Evolutionary conservation across 1,284 basidiomycete species (phyloP).

Genomic region (Prillingera fragicola): DNA sequence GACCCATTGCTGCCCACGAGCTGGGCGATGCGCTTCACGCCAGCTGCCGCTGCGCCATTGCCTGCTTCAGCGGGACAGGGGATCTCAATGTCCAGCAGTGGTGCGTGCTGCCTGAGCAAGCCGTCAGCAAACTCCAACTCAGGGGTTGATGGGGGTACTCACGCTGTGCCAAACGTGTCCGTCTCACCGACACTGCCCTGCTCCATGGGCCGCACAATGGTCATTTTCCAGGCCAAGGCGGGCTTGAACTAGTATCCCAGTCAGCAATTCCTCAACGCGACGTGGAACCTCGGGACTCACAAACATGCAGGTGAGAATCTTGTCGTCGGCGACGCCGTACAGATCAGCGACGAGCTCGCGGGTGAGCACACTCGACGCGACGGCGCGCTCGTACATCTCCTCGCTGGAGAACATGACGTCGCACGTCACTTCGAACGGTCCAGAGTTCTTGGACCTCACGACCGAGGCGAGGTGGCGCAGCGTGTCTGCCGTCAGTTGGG

Average conservation of each 20-base stretch:
- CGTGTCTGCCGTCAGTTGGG: too few species aligned
- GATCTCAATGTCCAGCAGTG: too few species aligned
- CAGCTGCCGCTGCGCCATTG: too few species aligned
- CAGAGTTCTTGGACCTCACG: conserved; percentile 5
- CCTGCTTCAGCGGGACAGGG: too few species aligned
- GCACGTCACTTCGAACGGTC: neutral
- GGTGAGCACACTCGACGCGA: conserved; percentile 1
- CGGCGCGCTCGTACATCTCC: conserved; percentile 5
- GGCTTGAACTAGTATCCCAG: neutral
- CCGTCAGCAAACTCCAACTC: too few species aligned
- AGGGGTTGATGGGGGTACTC: too few species aligned
- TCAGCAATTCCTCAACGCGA: too few species aligned
- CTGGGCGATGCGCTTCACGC: too few species aligned
- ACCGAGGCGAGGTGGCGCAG: conserved; percentile 4
- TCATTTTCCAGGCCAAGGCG: conserved; percentile 8
- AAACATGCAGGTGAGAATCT: conserved; percentile 3
- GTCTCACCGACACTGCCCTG: conserved; percentile 1
- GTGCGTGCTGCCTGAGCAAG: too few species aligned
- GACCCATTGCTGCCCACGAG: too few species aligned
- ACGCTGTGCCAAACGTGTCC: conserved; percentile 7
- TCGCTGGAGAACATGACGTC: conserved; percentile 7
- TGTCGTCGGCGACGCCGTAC: neutral
- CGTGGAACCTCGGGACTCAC: neutral
- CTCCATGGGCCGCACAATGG: conserved; percentile 2
- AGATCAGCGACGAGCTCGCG: neutral